phyloP scores from a whole-genome alignment of 257 asterid genomes.

The Cynanchum wilfordii region DNA sequence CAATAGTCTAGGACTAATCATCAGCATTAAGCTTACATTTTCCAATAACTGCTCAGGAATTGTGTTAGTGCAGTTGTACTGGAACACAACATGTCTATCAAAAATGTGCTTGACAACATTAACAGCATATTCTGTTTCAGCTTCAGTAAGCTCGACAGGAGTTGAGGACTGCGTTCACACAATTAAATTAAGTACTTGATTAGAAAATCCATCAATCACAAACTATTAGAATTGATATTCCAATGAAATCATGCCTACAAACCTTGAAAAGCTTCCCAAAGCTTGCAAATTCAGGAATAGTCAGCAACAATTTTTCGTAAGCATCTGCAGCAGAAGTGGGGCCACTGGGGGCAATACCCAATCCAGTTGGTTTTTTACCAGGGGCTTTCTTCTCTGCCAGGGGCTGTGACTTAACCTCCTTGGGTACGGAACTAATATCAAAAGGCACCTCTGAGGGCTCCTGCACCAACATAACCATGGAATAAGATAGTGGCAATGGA shows the following conservation, averaged over 20 bases:
- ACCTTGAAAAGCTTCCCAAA: conserved; percentile 99
- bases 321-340: conserved; percentile 73
- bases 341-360: conserved; percentile 75
- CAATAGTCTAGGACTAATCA: conserved; percentile 1
- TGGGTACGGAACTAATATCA: conserved; percentile 73
- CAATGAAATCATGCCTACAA: conserved; percentile 14
- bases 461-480: conserved; percentile 41
- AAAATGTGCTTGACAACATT: conserved; percentile 94
- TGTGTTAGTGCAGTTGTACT: conserved; percentile 96
- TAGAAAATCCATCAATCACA: conserved; percentile 19
- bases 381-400: conserved; percentile 90
- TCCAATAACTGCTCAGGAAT: conserved; percentile 91
- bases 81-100: conserved; percentile 83
- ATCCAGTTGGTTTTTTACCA: conserved; percentile 82
- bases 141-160: conserved; percentile 99
- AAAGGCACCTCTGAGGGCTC: conserved; percentile 83
- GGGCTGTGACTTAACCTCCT: conserved; percentile 89
- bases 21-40: conserved; percentile 44
- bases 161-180: conserved; percentile 69
- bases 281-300: conserved; percentile 76
- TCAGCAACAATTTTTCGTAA: conserved; percentile 68
- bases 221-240: neutral
- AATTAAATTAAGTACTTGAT: conserved; percentile 11
- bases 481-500: conserved; percentile 11
- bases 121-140: conserved; percentile 97